Conservation (phyloP, 768 basidiomycete species). For the Termitomyces sp. region DNA sequence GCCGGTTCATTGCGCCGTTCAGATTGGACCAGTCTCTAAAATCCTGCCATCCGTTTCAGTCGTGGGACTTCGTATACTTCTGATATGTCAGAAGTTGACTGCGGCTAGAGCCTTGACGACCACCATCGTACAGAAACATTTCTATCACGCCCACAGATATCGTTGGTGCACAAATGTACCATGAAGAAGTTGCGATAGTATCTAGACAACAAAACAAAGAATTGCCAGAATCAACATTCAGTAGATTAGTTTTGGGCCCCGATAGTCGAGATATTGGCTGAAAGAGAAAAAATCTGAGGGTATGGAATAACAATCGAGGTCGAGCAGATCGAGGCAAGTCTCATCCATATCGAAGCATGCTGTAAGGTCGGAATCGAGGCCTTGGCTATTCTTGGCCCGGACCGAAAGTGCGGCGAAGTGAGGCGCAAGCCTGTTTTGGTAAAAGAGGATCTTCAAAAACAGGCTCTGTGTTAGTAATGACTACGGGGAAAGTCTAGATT, state of each 20-base stretch:
- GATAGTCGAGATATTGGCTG: neutral
- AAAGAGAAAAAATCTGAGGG: neutral
- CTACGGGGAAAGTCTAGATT: too few relatives aligned
- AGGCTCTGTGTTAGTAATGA: neutral
- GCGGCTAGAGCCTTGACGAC: too few relatives aligned
- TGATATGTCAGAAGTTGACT: neutral
- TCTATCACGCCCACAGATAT: neutral
- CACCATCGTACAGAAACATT: too few relatives aligned
- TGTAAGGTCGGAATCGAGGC: neutral
- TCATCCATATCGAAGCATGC: neutral
- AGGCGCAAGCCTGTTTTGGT: neutral
- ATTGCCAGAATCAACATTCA: neutral
- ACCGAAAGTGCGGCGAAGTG: neutral
- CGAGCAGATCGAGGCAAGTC: neutral
- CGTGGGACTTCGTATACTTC: neutral
- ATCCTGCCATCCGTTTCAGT: neutral
- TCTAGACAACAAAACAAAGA: too few relatives aligned
- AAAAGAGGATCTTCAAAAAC: too few relatives aligned
- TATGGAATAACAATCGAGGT: neutral
- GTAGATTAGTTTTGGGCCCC: neutral
- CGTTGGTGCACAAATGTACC: neutral
- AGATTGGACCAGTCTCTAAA: too few relatives aligned
- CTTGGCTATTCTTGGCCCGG: neutral
- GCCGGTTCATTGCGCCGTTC: neutral
- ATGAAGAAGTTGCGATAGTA: neutral